These are phyloP conservation scores for Eucommia ulmoides DNA, from an alignment of 257 asterid genomes.

Conservation along the genomic window DNA sequence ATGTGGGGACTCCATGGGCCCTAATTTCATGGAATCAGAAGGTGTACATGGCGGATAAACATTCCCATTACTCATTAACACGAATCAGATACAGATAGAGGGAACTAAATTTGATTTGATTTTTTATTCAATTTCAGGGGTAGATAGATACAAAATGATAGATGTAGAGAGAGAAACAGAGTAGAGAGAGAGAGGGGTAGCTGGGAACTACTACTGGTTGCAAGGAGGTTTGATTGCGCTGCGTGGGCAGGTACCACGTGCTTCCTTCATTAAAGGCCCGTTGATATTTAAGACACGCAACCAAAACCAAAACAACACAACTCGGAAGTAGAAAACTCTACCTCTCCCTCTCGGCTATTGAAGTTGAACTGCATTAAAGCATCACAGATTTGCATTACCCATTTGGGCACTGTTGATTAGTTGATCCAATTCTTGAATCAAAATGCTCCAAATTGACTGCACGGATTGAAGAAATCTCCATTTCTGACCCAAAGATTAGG, in stretches of 20 bases:
- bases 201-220: constrained; percentile 7
- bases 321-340: too few species aligned
- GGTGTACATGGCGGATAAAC: too few species aligned
- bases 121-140: too few species aligned
- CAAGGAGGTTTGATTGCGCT: constrained; percentile 11
- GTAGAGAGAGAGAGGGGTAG: constrained; percentile 15
- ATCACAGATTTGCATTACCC: constrained; percentile 26
- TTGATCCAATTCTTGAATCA: constrained; percentile 12
- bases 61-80: too few species aligned
- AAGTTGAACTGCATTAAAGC: background rate
- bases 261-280: constrained; percentile 14
- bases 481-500: constrained; percentile 8
- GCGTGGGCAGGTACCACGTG: constrained; percentile 33
- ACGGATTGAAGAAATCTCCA: constrained; percentile 13
- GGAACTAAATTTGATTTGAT: too few species aligned
- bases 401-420: constrained; percentile 5
- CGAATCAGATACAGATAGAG: too few species aligned
- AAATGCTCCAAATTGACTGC: constrained; percentile 14
- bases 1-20: too few species aligned
- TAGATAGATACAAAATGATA: background rate
- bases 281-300: constrained; percentile 37
- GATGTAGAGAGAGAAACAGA: background rate
- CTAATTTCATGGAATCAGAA: too few species aligned
- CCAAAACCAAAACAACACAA: constrained; percentile 42
- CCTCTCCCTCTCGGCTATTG: background rate